Conservation (phyloP, 306 rosid genomes). For the Malus fusca region DNA sequence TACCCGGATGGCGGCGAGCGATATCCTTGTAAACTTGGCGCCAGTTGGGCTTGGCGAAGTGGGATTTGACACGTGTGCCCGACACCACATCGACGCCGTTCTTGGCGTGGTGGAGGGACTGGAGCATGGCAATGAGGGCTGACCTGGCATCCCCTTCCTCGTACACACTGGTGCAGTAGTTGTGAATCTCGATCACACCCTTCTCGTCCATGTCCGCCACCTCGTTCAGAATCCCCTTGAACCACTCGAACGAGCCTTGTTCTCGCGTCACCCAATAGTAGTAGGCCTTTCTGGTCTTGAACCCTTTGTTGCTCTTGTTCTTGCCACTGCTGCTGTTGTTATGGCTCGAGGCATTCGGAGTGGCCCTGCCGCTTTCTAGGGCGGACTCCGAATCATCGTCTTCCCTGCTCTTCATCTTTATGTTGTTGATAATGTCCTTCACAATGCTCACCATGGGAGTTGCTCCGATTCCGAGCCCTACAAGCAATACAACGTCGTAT, state of each 20-base stretch:
- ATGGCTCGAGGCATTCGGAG: not conserved
- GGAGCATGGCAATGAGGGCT: constrained; percentile 54
- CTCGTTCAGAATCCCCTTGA: constrained; percentile 48
- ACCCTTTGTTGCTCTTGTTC: constrained; percentile 19
- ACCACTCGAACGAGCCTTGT: constrained; percentile 59
- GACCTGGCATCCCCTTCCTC: constrained; percentile 64
- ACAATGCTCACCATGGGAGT: constrained; percentile 62
- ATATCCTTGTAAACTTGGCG: constrained; percentile 44
- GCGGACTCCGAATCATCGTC: constrained; percentile 13
- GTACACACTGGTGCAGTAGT: constrained; percentile 56
- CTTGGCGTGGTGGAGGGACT: constrained; percentile 49
- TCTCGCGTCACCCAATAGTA: constrained; percentile 55
- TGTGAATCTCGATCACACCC: constrained; percentile 42
- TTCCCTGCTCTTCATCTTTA: constrained; percentile 10
- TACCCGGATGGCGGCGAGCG: constrained; percentile 40
- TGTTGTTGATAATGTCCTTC: constrained; percentile 47
- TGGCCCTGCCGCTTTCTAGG: constrained; percentile 14
- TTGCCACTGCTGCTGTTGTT: not conserved
- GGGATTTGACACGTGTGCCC: constrained; percentile 49
- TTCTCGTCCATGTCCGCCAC: constrained; percentile 51
- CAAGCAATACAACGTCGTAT: constrained; percentile 49
- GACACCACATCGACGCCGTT: constrained; percentile 54
- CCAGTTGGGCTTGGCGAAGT: constrained; percentile 55
- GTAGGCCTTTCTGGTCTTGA: constrained; percentile 38
- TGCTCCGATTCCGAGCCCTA: constrained; percentile 59